Conservation (phyloP, 176 grass and related monocot genomes). For the Leersia perrieri region DNA sequence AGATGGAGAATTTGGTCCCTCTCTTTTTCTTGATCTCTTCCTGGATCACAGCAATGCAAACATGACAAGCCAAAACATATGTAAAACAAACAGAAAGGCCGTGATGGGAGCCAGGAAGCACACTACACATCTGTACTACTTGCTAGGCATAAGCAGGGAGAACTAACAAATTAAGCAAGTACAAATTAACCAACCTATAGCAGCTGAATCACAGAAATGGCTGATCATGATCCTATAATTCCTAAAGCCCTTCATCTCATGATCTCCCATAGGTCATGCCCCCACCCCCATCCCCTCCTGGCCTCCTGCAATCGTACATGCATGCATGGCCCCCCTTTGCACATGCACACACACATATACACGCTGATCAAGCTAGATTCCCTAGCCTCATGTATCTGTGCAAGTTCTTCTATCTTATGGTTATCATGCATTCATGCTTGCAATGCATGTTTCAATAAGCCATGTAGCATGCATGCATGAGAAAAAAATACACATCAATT, state of each 20-base stretch:
- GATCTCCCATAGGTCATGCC: neutral
- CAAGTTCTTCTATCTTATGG: neutral
- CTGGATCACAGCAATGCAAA: neutral
- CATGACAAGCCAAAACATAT: constrained; percentile 14
- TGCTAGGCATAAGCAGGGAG: neutral
- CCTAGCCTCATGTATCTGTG: neutral
- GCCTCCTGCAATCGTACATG: neutral
- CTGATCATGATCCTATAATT: neutral
- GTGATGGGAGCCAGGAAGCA: neutral
- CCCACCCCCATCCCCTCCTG: neutral
- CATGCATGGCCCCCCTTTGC: neutral
- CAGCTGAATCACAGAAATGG: neutral
- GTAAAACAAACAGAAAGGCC: constrained; percentile 23
- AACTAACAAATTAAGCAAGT: constrained; percentile 35
- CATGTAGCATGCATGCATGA: neutral
- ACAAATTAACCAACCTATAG: constrained; percentile 25
- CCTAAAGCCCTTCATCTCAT: neutral
- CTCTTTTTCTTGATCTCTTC: neutral
- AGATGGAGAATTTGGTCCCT: constrained; percentile 6
- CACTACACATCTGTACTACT: neutral
- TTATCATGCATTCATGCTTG: constrained; percentile 20
- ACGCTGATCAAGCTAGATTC: constrained; percentile 21
- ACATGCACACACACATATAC: neutral
- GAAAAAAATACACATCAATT: neutral
- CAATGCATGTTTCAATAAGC: too few species aligned